phyloP scores from a whole-genome alignment of 2,329 filamentous ascomycete genomes.

The Fonsecaea pugnacius region DNA sequence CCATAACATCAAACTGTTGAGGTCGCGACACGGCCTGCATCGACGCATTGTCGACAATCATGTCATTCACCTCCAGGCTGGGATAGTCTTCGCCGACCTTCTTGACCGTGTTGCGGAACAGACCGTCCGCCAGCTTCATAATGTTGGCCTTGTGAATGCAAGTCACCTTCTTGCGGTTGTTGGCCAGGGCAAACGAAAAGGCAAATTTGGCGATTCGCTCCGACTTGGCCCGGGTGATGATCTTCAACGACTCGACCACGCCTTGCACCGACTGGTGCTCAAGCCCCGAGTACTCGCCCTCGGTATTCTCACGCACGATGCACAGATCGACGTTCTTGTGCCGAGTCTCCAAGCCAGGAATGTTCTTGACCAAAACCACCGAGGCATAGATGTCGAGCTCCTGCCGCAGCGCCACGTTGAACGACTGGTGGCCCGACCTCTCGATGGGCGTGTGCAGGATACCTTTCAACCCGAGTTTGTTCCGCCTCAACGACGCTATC shows the following conservation, averaged over 20 bases:
- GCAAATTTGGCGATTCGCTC: constrained; percentile 99
- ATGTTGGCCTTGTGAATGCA: constrained; percentile 99
- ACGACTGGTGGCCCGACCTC: constrained; percentile 95
- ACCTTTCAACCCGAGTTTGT: constrained; percentile 98
- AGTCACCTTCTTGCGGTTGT: constrained; percentile 98
- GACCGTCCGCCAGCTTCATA: constrained; percentile 99
- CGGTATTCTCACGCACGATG: constrained; percentile 99
- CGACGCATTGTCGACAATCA: constrained; percentile 99
- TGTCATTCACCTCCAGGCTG: constrained; percentile 93
- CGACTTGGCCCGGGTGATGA: constrained; percentile 98
- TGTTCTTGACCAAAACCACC: constrained; percentile 98
- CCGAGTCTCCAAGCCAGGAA: constrained; percentile 95
- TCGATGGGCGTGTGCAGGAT: constrained; percentile 97
- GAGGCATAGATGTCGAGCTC: constrained; percentile 99
- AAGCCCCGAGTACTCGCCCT: constrained; percentile 98
- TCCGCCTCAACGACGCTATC: constrained; percentile 91
- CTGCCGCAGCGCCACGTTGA: constrained; percentile 99
- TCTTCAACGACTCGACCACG: constrained; percentile 99
- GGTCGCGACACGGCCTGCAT: constrained; percentile 98
- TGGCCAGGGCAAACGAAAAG: constrained; percentile 95
- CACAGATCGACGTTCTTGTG: constrained; percentile 97
- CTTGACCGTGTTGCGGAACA: constrained; percentile 98
- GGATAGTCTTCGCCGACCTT: constrained; percentile 92
- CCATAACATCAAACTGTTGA: constrained; percentile 99
- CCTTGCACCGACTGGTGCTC: constrained; percentile 97